Evolutionary conservation across 1,284 basidiomycete genomes (phyloP), one percentile per base, ranked within the genome.

Genomic region (Cerioporus squamosus): DNA sequence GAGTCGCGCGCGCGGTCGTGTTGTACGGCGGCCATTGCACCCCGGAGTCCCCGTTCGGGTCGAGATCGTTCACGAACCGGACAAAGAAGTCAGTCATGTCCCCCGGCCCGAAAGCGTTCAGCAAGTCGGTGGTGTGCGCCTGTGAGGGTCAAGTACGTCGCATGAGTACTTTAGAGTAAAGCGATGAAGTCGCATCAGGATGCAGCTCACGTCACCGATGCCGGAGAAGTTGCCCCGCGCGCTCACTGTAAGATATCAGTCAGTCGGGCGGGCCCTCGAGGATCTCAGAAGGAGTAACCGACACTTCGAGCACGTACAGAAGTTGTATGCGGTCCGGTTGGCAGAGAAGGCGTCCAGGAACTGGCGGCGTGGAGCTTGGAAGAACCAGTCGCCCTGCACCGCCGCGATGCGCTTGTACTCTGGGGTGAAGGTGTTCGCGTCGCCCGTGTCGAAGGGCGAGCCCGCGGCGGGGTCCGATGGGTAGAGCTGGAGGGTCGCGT

Each of bases 341-440:
- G 40, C 9, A 2, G 51, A 22, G 22, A 81, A 17, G 17, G 42
- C 15, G 29, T 52, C 23, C 18, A 33, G 42, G 26, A 52, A n/a
- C 10, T 43, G 26, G 26, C 51, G 23, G 7, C 51, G 51, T 0
- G 44, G 24, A 5, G 43, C 44, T 6, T 54, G 44, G 44, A 54
- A 54, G 52, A 47, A 10, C 17, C 45, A 65, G 56, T 85, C 83
- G 0, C 81, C 82, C 43, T 70, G 70, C 57, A 84, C 68, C 0
- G 81, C 73, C 8, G 82, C 76, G 3, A 83, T 65, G 17, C 82
- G 71, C 67, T 84, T 82, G 70, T 72, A 83, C 53, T 84, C 73
- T 0, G 77, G 78, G 0, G 76, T 74, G 14, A 83, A 55, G 0
- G 70, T 72, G 54, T 82, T 78, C 1, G 73, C 45, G 29, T 70